Conservation (phyloP, 2,329 filamentous ascomycete genomes). For the Pyrenophora graminea region DNA sequence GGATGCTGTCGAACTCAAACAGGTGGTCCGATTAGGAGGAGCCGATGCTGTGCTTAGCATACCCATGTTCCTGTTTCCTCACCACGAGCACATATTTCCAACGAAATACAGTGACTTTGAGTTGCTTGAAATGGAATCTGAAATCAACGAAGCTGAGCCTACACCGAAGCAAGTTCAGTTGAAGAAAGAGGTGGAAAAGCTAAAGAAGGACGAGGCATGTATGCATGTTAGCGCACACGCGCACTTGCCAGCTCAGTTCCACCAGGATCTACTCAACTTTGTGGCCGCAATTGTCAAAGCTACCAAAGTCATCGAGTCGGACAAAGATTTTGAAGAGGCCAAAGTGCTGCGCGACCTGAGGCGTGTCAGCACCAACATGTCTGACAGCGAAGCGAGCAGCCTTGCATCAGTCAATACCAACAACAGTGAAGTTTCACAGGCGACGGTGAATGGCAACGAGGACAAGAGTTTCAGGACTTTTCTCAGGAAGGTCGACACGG, state of each 20-base stretch:
- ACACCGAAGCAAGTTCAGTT: constrained; percentile 50
- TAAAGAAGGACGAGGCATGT: constrained; percentile 54
- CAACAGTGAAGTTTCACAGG: constrained; percentile 17
- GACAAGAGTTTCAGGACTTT: constrained; percentile 32
- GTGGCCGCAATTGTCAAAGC: constrained; percentile 61
- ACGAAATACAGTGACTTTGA: constrained; percentile 43
- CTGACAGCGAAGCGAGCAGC: constrained; percentile 30
- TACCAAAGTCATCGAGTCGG: constrained; percentile 60
- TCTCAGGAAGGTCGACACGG: constrained; percentile 28
- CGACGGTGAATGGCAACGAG: constrained; percentile 15
- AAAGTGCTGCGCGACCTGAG: constrained; percentile 34
- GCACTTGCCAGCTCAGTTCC: constrained; percentile 55
- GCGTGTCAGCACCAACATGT: constrained; percentile 28
- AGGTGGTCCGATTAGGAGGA: constrained; percentile 57
- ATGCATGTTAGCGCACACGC: constrained; percentile 56
- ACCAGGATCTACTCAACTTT: constrained; percentile 59
- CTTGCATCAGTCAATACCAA: constrained; percentile 26
- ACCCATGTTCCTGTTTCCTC: constrained; percentile 57
- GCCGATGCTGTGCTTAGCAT: constrained; percentile 56
- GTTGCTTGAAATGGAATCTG: constrained; percentile 41
- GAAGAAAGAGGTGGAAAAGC: constrained; percentile 47
- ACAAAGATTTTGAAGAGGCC: constrained; percentile 52
- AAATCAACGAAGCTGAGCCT: constrained; percentile 51
- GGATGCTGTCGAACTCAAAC: constrained; percentile 49
- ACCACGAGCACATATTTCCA: constrained; percentile 60